Conservation (phyloP, 495 filamentous ascomycete genomes). For the Hamigera avellanea region DNA sequence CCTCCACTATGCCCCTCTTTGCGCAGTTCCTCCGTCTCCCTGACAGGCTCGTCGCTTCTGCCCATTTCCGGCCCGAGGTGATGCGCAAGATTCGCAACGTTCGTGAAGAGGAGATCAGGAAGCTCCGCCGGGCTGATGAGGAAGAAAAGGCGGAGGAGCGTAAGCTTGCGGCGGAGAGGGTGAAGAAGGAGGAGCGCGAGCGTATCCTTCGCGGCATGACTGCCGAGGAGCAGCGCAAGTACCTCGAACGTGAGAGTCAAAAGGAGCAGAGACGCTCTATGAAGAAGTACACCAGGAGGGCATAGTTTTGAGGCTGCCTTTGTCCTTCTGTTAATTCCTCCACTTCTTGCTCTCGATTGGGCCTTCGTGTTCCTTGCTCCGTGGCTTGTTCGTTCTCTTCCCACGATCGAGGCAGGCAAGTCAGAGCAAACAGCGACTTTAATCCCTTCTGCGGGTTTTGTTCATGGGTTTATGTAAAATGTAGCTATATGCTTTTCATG, state of each 20-base stretch:
- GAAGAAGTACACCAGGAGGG: slow-evolving; percentile 54
- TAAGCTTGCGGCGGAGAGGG: slow-evolving; percentile 61
- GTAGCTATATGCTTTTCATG: slow-evolving; percentile 14
- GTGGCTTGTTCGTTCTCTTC: background rate
- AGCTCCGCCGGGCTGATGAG: slow-evolving; percentile 70
- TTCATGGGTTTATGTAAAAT: slow-evolving; percentile 16
- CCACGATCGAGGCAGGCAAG: background rate
- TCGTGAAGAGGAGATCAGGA: slow-evolving; percentile 72
- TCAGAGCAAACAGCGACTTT: slow-evolving; percentile 6
- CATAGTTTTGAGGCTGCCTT: slow-evolving; percentile 12
- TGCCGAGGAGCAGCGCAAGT: slow-evolving; percentile 93
- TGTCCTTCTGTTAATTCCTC: slow-evolving; percentile 7
- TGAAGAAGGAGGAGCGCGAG: slow-evolving; percentile 91
- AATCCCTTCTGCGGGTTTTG: slow-evolving; percentile 1
- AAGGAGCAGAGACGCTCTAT: slow-evolving; percentile 62
- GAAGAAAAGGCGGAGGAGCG: slow-evolving; percentile 94
- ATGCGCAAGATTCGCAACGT: slow-evolving; percentile 66
- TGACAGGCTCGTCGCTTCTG: slow-evolving; percentile 62
- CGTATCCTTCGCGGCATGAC: slow-evolving; percentile 66
- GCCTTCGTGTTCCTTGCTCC: slow-evolving; percentile 3
- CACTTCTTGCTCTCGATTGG: slow-evolving; percentile 1
- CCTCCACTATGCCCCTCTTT: slow-evolving; percentile 63
- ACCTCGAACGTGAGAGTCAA: slow-evolving; percentile 79
- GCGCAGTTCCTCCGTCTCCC: slow-evolving; percentile 71
- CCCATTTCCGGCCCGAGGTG: slow-evolving; percentile 84